Evolutionary conservation across 768 basidiomycete species (phyloP).

Genomic region (Tulasnella sp.): DNA sequence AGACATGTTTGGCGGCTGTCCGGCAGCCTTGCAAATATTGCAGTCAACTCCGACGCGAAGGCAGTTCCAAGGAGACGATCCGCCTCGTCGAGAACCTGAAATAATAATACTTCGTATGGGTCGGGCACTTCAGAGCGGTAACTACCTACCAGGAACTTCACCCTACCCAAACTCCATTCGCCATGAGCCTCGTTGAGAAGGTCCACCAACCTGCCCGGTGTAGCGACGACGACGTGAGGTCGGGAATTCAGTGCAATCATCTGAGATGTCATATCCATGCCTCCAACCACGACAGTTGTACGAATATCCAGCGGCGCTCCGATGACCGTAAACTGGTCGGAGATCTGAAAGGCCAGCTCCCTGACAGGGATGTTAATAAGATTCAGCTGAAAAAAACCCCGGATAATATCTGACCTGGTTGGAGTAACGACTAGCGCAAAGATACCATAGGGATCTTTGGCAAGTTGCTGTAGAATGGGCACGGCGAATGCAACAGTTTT

Average conservation of each 20-base stretch:
- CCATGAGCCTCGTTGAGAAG: slow-evolving; percentile 42
- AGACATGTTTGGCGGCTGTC: slow-evolving; percentile 87
- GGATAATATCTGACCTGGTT: slow-evolving; percentile 50
- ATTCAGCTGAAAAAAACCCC: neutral
- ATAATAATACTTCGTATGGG: neutral
- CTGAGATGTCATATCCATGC: slow-evolving; percentile 97
- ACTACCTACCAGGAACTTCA: slow-evolving; percentile 65
- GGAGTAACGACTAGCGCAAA: slow-evolving; percentile 90
- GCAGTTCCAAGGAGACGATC: slow-evolving; percentile 83
- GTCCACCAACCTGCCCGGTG: slow-evolving; percentile 90
- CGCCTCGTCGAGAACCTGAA: slow-evolving; percentile 88
- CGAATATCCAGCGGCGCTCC: slow-evolving; percentile 69
- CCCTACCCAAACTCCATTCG: slow-evolving; percentile 73
- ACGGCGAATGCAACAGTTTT: slow-evolving; percentile 97
- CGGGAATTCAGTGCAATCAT: slow-evolving; percentile 72
- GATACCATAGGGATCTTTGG: slow-evolving; percentile 85
- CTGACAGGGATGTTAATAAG: slow-evolving; percentile 35
- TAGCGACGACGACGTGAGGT: slow-evolving; percentile 91
- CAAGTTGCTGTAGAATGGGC: slow-evolving; percentile 82
- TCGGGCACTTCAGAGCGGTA: neutral
- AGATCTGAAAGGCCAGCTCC: slow-evolving; percentile 93
- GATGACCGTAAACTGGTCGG: slow-evolving; percentile 89
- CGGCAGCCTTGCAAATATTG: slow-evolving; percentile 66
- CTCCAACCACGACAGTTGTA: slow-evolving; percentile 86
- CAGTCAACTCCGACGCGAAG: slow-evolving; percentile 72